Percentiles rank a stretch among this genome's conserved stretches.
These are phyloP conservation scores for Pichia sp. DNA, from an alignment of 1,139 yeast species.

Conservation along the genomic window DNA sequence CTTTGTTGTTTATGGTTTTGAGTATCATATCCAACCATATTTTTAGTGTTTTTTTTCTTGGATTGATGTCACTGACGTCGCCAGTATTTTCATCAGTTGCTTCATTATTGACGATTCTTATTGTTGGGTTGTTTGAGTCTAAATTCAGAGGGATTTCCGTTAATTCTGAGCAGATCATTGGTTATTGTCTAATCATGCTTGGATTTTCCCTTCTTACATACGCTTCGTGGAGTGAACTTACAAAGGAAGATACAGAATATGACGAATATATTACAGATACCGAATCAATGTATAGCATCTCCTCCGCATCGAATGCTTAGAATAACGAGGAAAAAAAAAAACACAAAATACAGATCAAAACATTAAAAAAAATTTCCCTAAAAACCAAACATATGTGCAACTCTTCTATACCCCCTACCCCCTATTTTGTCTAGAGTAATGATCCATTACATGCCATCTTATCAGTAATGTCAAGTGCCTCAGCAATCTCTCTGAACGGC, in stretches of 20 bases:
- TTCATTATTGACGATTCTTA: slow-evolving; percentile 65
- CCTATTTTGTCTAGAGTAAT: too few species aligned
- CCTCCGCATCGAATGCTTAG: not conserved
- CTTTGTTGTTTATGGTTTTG: slow-evolving; percentile 40
- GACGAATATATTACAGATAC: slow-evolving; percentile 25
- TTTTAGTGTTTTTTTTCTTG: slow-evolving; percentile 66
- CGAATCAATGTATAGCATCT: slow-evolving; percentile 17
- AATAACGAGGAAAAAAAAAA: not conserved
- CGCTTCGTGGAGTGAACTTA: slow-evolving; percentile 69
- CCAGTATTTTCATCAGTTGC: slow-evolving; percentile 85
- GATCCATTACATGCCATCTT: too few species aligned
- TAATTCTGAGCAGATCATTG: slow-evolving; percentile 41
- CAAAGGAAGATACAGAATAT: slow-evolving; percentile 55
- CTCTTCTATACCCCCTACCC: too few species aligned
- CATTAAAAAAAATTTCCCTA: too few species aligned
- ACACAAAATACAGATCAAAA: too few species aligned
- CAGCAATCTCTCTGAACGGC: too few species aligned
- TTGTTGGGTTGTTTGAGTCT: slow-evolving; percentile 79
- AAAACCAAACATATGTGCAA: too few species aligned
- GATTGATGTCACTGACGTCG: slow-evolving; percentile 75
- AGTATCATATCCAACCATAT: slow-evolving; percentile 55
- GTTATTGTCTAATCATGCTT: slow-evolving; percentile 48
- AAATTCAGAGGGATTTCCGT: slow-evolving; percentile 50
- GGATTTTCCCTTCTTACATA: slow-evolving; percentile 66
- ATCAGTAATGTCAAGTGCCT: too few species aligned